Percentiles rank a stretch among this genome's conserved stretches.
Evolutionary conservation across 139 green algal genomes (phyloP).

Genomic region (Auxenochlorella pyrenoidosa): DNA sequence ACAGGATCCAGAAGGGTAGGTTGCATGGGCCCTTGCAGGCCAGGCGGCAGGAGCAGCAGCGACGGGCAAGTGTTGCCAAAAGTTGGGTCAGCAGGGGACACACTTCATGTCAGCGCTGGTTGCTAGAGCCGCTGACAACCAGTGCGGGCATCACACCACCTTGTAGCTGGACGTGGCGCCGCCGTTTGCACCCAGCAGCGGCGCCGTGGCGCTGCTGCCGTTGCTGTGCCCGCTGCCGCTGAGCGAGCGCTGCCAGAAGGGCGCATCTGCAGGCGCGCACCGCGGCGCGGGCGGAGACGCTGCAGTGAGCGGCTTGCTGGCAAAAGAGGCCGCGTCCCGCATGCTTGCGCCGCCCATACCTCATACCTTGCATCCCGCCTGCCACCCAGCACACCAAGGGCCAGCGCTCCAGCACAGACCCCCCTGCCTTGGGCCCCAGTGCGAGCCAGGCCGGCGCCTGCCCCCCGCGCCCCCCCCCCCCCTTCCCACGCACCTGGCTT

Average conservation of each 20-base stretch:
- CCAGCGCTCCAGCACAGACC: too few relatives aligned
- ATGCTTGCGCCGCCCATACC: too few relatives aligned
- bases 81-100: too few relatives aligned
- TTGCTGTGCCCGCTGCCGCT: background rate
- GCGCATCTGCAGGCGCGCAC: background rate
- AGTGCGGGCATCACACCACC: background rate
- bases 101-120: too few relatives aligned
- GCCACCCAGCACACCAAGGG: too few relatives aligned
- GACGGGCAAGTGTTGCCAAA: too few relatives aligned
- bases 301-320: background rate
- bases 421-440: too few relatives aligned
- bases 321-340: too few relatives aligned
- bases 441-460: background rate
- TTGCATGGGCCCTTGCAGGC: too few relatives aligned
- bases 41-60: too few relatives aligned
- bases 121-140: background rate
- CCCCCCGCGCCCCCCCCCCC: background rate
- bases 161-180: background rate
- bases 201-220: background rate
- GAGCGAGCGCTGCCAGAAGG: slow-evolving; percentile 1
- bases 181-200: background rate
- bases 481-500: background rate
- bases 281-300: background rate
- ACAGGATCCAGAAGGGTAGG: too few relatives aligned
- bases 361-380: too few relatives aligned